Evolutionary conservation across 768 basidiomycete genomes (phyloP).

Genomic region (Kwoniella botswanensis): DNA sequence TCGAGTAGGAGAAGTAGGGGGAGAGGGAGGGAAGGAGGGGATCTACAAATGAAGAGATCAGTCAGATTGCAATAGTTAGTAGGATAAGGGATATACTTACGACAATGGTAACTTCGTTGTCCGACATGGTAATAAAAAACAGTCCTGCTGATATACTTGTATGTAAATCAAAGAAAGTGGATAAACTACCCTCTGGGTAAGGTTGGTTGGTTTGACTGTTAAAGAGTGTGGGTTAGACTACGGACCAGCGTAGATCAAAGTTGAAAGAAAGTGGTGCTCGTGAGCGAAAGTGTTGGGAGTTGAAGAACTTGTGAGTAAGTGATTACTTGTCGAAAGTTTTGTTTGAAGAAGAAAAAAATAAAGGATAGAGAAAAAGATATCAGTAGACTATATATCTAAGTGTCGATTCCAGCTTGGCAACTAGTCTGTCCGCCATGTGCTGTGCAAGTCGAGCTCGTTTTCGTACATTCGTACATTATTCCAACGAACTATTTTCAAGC

Average conservation of each 20-base stretch:
- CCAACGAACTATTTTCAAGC: not conserved
- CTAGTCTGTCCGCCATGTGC: not conserved
- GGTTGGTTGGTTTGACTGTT: not conserved
- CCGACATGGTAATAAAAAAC: conserved; percentile 15
- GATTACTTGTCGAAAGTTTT: not conserved
- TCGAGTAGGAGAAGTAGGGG: conserved; percentile 22
- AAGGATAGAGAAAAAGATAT: not conserved
- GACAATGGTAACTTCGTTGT: conserved; percentile 28
- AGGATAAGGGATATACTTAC: conserved; percentile 9
- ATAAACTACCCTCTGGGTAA: conserved; percentile 1
- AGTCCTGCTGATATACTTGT: conserved; percentile 10
- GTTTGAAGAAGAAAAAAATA: not conserved
- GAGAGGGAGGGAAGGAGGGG: conserved; percentile 31
- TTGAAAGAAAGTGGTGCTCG: conserved; percentile 13
- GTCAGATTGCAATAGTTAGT: not conserved
- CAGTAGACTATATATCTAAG: not conserved
- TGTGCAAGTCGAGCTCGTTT: not conserved
- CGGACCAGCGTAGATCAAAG: conserved; percentile 12
- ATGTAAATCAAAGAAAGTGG: conserved; percentile 1
- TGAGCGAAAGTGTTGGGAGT: conserved; percentile 4
- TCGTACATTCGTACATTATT: not conserved
- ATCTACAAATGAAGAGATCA: not conserved
- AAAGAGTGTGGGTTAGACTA: conserved; percentile 15
- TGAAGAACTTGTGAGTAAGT: not conserved
- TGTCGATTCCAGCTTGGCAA: not conserved